Base-by-base conservation (phyloP, 306 rosid species). In the Boehmeria nivea region DNA sequence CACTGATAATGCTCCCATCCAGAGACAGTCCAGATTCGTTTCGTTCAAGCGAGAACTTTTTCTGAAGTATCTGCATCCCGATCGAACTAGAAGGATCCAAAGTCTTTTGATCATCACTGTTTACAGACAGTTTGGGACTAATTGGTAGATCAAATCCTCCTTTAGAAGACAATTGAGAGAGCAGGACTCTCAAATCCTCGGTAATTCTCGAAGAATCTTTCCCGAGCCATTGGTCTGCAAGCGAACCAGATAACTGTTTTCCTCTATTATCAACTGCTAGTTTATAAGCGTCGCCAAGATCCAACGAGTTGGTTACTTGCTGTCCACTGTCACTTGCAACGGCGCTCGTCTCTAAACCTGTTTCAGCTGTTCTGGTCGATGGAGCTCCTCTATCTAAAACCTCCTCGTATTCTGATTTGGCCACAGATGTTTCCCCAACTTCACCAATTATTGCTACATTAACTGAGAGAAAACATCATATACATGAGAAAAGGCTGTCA, bases 241-340 rank as follows among this genome's bases (percentile, higher is more conserved):
- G 83, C 60, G 43, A 61, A 28, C 87, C 86, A 43, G 98, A 81
- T 26, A 76, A 15, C 60, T 86, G 87, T 53, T 74, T 77, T 71
- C 87, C 88, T 79, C 65, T 60, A 60, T 70, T 64, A 31, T 80
- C 58, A 54, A 87, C 71, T 71, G 83, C 84, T 45, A 85, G 74
- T 65, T 81, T 93, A 76, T 93, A 93, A 72, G 99, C 95, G 81
- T 87, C 99, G 36, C 95, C 96, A 27, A 87, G 84, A 64, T 93
- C 96, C 72, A 93, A 67, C 52, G 56, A 66, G 65, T 28, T 72
- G 22, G 81, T 61, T 59, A 61, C 66, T 70, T 80, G 81, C 60
- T 73, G 89, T 75, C 66, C 72, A 59, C 27, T 54, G 16, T 78
- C 90, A 51, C 73, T 67, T 50, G 81, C 69, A 66, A 71, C 59